These are phyloP conservation scores for Hevea brasiliensis DNA, from an alignment of 345 rosid species.

Conservation along the genomic window DNA sequence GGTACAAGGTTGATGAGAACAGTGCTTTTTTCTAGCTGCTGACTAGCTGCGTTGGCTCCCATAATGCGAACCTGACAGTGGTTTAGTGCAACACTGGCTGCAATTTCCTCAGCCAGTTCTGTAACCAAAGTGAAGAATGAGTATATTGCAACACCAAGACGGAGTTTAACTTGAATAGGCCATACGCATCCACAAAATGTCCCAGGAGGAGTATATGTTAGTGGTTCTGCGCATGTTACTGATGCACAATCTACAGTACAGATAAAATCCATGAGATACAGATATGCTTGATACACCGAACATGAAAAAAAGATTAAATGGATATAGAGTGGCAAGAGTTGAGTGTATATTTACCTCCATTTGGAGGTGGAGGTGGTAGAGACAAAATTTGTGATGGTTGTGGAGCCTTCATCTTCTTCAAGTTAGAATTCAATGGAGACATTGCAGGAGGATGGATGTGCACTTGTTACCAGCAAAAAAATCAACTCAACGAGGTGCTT, in stretches of 20 bases:
- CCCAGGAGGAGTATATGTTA: slow-evolving; percentile 62
- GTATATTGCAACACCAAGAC: slow-evolving; percentile 47
- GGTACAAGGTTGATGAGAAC: slow-evolving; percentile 69
- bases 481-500: slow-evolving; percentile 1
- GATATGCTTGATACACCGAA: slow-evolving; percentile 1
- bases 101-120: slow-evolving; percentile 58
- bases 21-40: slow-evolving; percentile 55
- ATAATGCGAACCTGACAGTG: slow-evolving; percentile 62
- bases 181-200: slow-evolving; percentile 58
- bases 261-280: neutral
- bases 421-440: slow-evolving; percentile 41
- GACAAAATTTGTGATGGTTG: slow-evolving; percentile 40
- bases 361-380: slow-evolving; percentile 72
- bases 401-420: slow-evolving; percentile 44
- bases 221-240: slow-evolving; percentile 51
- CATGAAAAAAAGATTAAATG: neutral
- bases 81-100: slow-evolving; percentile 44
- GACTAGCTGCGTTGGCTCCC: slow-evolving; percentile 66
- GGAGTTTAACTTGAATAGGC: slow-evolving; percentile 73
- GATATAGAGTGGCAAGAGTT: neutral
- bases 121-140: slow-evolving; percentile 64
- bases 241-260: slow-evolving; percentile 52
- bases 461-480: slow-evolving; percentile 28
- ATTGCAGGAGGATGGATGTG: slow-evolving; percentile 40
- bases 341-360: slow-evolving; percentile 36